Base-by-base conservation (phyloP, 129 eudicot genomes). In the Silybum marianum region DNA sequence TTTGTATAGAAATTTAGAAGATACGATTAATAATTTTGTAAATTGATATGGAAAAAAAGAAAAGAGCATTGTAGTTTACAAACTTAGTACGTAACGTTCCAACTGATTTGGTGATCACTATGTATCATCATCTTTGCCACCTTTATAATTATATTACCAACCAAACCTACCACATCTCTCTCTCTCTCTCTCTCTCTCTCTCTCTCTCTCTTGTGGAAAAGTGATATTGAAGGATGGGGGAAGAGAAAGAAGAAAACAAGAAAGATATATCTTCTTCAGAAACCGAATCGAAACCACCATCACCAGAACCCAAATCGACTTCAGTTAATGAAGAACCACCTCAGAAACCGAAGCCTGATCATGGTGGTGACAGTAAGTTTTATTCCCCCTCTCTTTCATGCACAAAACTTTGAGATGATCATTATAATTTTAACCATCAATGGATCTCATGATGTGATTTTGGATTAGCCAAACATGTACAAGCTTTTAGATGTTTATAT, bases 31-130 rank as follows among this genome's bases (percentile, higher is more conserved):
- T 18, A 58, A 58, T 5, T 32, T 22, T 48, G 36, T 21, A n/a
- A 6, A 18, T 9, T 9, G 5, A 80, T 36, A 46, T 32, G 60
- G 69, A 39, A 76, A 44, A 71, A 38, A 38, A 30, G 9, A 71
- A 38, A 38, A 30, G 13, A 83, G 73, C 86, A 83, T 72, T 72
- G 75, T 78, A n/a, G 54, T 77, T 77, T 83, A 77, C 78, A 65
- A 83, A 83, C 83, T 71, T 83, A 62, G 86, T 83, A 83, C 82
- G 86, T 83, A 72, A 78, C 83, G 73, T 72, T 78, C 74, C 86
- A 83, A 83, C 86, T 78, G 78, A 83, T 62, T 77, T 36, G 75
- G 70, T 83, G 86, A 78, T 83, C 82, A 69, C 69, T 77, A 83
- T 77, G 79, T 83, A 63, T 73, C 82, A 78, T 77, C 82, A 77